These are phyloP conservation scores for Panellus pusillus DNA, from an alignment of 768 basidiomycete species.

Conservation along the genomic window DNA sequence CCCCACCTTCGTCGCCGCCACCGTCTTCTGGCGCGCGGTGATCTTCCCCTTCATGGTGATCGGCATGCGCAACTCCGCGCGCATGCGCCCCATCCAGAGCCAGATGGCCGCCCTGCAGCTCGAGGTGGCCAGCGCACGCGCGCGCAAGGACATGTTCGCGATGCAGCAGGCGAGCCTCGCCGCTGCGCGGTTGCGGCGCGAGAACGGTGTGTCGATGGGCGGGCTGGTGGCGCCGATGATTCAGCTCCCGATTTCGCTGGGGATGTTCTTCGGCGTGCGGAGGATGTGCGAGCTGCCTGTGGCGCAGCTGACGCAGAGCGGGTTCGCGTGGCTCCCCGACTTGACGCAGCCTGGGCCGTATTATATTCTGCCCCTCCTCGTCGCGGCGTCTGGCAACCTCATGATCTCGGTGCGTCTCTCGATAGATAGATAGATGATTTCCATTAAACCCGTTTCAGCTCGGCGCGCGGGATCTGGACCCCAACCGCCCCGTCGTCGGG, in stretches of 20 bases:
- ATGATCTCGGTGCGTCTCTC: constrained; percentile 73
- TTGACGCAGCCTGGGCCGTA: constrained; percentile 78
- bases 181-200: constrained; percentile 56
- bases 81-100: constrained; percentile 59
- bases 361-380: constrained; percentile 65
- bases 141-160: constrained; percentile 40
- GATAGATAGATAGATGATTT: too few relatives aligned
- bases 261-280: constrained; percentile 81
- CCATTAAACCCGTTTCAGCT: too few relatives aligned
- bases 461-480: constrained; percentile 56
- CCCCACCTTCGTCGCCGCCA: constrained; percentile 72
- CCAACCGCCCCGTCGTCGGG: constrained; percentile 51
- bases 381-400: constrained; percentile 59
- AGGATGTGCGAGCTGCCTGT: constrained; percentile 70
- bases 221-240: constrained; percentile 51
- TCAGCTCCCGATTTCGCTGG: constrained; percentile 76
- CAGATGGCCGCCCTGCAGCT: constrained; percentile 46
- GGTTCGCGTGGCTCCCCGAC: constrained; percentile 72
- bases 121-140: constrained; percentile 40
- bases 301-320: constrained; percentile 73
- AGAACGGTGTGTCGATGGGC: constrained; percentile 63
- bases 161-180: constrained; percentile 55
- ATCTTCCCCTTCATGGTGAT: constrained; percentile 63
- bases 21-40: constrained; percentile 57
- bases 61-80: constrained; percentile 56